Base-by-base conservation (phyloP, 2,329 filamentous ascomycete species). In the Alternaria postmessia region DNA sequence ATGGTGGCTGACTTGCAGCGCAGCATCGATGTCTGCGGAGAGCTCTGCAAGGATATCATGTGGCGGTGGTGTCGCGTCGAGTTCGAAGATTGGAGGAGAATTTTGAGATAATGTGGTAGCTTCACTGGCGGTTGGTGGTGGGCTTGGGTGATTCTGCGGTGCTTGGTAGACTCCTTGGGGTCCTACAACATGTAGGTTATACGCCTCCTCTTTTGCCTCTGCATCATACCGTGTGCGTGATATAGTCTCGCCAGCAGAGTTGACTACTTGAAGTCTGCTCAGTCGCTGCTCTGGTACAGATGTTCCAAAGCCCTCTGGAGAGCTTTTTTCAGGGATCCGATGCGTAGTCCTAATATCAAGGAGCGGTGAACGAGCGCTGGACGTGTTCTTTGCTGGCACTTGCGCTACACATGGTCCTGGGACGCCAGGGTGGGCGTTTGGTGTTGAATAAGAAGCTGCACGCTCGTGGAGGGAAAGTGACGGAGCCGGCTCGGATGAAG, bases 11-110 rank as follows among this genome's bases (percentile, higher is more conserved):
- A 54, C 49, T 26, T 41, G 39, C 8, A 62, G 18, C 6, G 56
- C 57, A 3, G 52, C 56, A 14, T 58, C 47, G 30, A 58, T 66
- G 12, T 68, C 46, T 30, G 64, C 69, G 5, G 70, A 68, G n/a
- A 74, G 53, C 39, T 70, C 64, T 14, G 66, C 64, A 26, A 71
- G 56, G 48, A 67, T 66, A 7, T 44, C 41, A 14, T 55, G 32
- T 4, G 8, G 39, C 7, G 18, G 39, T 7, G 51, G 1, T 3
- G 12, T 34, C 12, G 59, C 54, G 20, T 67, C 65, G 24, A 69
- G 64, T 34, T 72, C 68, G 38, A 66, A 64, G n/a, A 46, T 30
- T 3, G 24, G 4, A 39, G 5, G 5, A 26, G 22, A 20, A 14
- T 41, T 46, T 22, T 51, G n/a, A 46, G 41, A 20, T 57, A 3